These are phyloP conservation scores for Halophytophthora batemanensis DNA, from an alignment of 352 stramenopile genomes.

Conservation along the genomic window DNA sequence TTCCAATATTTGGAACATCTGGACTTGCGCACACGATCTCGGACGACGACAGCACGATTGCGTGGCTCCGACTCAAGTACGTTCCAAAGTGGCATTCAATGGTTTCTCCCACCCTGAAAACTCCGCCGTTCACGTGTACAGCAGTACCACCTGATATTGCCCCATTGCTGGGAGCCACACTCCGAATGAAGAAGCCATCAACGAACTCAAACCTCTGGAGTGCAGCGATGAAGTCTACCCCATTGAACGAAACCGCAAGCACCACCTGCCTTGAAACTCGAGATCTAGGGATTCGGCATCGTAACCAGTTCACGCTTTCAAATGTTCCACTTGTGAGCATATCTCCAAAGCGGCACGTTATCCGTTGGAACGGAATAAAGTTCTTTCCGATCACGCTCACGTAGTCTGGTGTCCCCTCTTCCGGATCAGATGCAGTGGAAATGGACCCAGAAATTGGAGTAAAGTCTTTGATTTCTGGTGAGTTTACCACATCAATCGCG, in stretches of 20 bases:
- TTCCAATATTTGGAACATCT: conserved; percentile 4
- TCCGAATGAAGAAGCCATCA: conserved; percentile 23
- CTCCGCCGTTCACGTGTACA: conserved; percentile 54
- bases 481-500: conserved; percentile 19
- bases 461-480: conserved; percentile 33
- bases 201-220: conserved; percentile 36
- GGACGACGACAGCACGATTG: conserved; percentile 35
- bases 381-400: conserved; percentile 36
- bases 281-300: conserved; percentile 39
- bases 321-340: conserved; percentile 29
- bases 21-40: conserved; percentile 48
- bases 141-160: conserved; percentile 52
- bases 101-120: conserved; percentile 36
- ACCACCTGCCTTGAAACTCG: conserved; percentile 15
- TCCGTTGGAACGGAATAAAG: conserved; percentile 36
- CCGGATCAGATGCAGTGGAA: not conserved
- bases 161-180: conserved; percentile 43
- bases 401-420: conserved; percentile 7
- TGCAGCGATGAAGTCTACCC: conserved; percentile 43
- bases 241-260: conserved; percentile 65
- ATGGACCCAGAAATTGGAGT: conserved; percentile 20
- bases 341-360: conserved; percentile 34
- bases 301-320: conserved; percentile 28
- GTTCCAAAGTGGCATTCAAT: conserved; percentile 53
- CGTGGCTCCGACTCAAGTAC: conserved; percentile 10